A percentile compares a stretch with the other conserved stretches of the same genome.
These are phyloP conservation scores for Paracorniculantispora psalliotae DNA, from an alignment of 2,329 filamentous ascomycete genomes.

Conservation along the genomic window DNA sequence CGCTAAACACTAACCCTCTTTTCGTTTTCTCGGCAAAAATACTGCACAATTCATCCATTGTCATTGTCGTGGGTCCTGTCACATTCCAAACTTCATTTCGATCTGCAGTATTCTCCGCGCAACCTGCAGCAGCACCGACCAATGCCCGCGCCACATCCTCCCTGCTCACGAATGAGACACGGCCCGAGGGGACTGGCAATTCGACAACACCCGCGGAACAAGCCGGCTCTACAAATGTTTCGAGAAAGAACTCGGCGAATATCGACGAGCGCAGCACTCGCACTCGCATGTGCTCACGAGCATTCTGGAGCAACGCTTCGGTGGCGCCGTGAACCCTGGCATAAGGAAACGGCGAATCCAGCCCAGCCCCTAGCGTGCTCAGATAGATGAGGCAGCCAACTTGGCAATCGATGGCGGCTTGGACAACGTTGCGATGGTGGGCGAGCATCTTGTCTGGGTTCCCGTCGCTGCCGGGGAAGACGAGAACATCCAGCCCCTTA, in stretches of 20 bases:
- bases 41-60: background rate
- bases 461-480: slow-evolving; percentile 3
- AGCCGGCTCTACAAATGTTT: background rate
- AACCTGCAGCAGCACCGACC: background rate
- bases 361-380: background rate
- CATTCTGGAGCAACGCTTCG: background rate
- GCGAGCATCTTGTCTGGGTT: background rate
- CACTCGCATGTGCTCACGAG: background rate
- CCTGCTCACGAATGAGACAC: slow-evolving; percentile 5
- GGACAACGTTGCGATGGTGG: background rate
- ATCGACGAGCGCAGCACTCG: background rate
- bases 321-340: background rate
- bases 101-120: background rate
- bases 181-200: background rate
- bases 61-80: background rate
- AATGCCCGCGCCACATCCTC: background rate
- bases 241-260: slow-evolving; percentile 2
- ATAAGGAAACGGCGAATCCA: background rate
- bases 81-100: background rate
- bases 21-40: background rate
- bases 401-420: background rate
- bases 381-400: slow-evolving; percentile 1
- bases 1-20: background rate
- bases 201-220: background rate
- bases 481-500: background rate